Evolutionary conservation across 176 grass and related monocot species (phyloP).

Genomic region (Ensete ventricosum): DNA sequence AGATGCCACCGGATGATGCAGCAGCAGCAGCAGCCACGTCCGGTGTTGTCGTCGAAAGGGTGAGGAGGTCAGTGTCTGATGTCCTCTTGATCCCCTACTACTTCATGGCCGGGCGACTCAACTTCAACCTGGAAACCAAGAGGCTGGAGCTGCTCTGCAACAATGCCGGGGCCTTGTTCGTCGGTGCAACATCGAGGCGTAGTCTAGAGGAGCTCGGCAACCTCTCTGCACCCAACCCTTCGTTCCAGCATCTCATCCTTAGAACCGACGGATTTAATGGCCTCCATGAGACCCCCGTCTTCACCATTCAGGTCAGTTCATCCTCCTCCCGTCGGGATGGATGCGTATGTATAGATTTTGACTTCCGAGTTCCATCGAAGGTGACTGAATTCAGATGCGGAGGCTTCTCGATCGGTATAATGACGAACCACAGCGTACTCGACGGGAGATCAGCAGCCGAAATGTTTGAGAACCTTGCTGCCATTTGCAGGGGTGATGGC

Average conservation of each 20-base stretch:
- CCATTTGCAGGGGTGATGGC: constrained; percentile 31
- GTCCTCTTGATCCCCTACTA: constrained; percentile 29
- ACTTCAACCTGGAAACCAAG: constrained; percentile 28
- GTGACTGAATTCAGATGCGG: constrained; percentile 44
- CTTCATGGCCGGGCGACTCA: constrained; percentile 34
- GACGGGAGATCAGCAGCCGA: constrained; percentile 32
- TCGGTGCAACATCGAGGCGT: constrained; percentile 21
- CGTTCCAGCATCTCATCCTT: constrained; percentile 32
- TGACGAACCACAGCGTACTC: constrained; percentile 36
- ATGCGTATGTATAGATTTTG: too few species aligned
- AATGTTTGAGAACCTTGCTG: constrained; percentile 33
- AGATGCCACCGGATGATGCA: not conserved
- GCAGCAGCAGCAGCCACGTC: not conserved
- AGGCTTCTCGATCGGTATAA: constrained; percentile 33
- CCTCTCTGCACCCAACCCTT: constrained; percentile 29
- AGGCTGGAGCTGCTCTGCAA: constrained; percentile 37
- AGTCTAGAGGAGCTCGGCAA: constrained; percentile 25
- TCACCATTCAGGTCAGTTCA: constrained; percentile 41
- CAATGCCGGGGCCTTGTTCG: constrained; percentile 28
- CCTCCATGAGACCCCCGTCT: constrained; percentile 27
- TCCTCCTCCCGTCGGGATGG: too few species aligned
- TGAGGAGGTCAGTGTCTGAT: not conserved
- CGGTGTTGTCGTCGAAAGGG: not conserved
- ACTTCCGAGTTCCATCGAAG: constrained; percentile 11
- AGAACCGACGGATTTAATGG: constrained; percentile 13